Evolutionary conservation across 139 green algal genomes (phyloP), one percentile per base, ranked within the genome.

Genomic region (Trebouxia sp.): DNA sequence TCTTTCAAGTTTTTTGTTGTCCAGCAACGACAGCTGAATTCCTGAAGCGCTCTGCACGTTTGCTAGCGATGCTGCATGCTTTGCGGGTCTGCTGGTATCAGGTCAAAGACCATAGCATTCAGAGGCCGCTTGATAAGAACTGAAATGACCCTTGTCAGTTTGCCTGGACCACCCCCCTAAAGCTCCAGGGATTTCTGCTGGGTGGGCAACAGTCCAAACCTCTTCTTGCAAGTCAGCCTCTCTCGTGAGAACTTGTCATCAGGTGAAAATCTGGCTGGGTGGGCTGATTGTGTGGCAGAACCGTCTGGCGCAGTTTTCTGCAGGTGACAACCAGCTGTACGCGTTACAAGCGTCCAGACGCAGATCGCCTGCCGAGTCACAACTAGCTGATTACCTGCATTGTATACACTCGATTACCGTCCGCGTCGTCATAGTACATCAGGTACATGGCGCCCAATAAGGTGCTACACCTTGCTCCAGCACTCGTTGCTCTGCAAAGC

Each of bases 181-280:
- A 91, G 84, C 67, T 94, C 85, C 56, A 84, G 76, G 0, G 86
- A 65, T 0, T 91, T 83, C 37, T 89, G 87, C 88, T 98, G 95
- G 1, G 95, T 99, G 3, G 93, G 96, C 70, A 99, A 89, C n/a
- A 99, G 79, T 28, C 84, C 83, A 67, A 99, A 99, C 14, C 96
- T 90, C 87, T 94, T 95, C 88, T 99, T 99, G 75, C 84, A 90
- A 1, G 91, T 96, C 3, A 98, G 85, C 17, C 96, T 87, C 87
- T 99, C 94, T 30, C 95, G 90, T 1, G 90, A 97, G 84, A 99
- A 98, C 88, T 99, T 99, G 88, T 99, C 96, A 62, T 99, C 96
- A 1, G 96, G 96, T 0, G 93, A 98, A 88, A 99, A 99, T 50
- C 96, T 92, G 0, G 96, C 96, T 30, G 96, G 93, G 84, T 98